Percentiles rank a stretch among this genome's conserved stretches.
Evolutionary conservation across 805 yeast genomes (phyloP).

Genomic region (Nematodospora valgi): DNA sequence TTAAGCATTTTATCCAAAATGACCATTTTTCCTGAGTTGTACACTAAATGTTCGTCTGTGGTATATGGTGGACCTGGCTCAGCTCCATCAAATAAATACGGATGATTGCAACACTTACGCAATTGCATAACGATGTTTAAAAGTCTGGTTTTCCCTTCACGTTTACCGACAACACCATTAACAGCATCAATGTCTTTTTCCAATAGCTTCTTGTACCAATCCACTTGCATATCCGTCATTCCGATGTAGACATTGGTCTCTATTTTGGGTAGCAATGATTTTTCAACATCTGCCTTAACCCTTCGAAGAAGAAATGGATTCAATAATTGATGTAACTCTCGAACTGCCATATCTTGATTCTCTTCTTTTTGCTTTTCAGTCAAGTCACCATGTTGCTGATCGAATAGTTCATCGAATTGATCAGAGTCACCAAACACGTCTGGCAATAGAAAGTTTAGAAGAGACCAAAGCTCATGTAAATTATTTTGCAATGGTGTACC

Average conservation of each 20-base stretch:
- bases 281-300: conserved; percentile 91
- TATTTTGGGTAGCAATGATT: conserved; percentile 82
- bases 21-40: conserved; percentile 86
- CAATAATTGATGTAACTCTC: conserved; percentile 82
- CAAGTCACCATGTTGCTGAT: conserved; percentile 38
- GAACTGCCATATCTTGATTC: conserved; percentile 74
- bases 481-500: conserved; percentile 97
- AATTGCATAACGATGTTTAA: conserved; percentile 95
- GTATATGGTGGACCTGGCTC: conserved; percentile 98
- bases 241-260: conserved; percentile 89
- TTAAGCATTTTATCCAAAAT: conserved; percentile 79
- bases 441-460: conserved; percentile 83
- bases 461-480: conserved; percentile 94
- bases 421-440: conserved; percentile 93
- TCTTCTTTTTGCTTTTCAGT: conserved; percentile 28
- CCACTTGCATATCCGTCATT: conserved; percentile 92
- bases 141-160: conserved; percentile 88
- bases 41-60: conserved; percentile 91
- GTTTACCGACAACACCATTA: conserved; percentile 90
- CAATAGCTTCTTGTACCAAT: conserved; percentile 84
- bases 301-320: conserved; percentile 87
- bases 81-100: conserved; percentile 97
- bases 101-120: conserved; percentile 95
- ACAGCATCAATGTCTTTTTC: conserved; percentile 96
- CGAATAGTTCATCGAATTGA: conserved; percentile 92